Base-by-base conservation (phyloP, 441 rosid species). In the Populus hybrid region DNA sequence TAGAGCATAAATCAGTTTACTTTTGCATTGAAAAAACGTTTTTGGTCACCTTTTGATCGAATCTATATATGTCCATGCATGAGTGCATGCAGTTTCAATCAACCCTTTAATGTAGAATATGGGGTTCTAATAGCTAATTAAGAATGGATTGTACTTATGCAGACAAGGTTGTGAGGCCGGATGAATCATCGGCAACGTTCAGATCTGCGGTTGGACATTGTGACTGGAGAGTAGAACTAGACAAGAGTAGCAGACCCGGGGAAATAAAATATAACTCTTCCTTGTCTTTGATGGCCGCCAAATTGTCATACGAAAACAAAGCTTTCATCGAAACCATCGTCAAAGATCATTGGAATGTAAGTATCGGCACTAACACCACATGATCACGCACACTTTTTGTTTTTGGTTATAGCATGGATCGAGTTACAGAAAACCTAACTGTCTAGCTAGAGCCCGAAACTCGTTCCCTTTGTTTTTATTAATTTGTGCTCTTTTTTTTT, bases 201-300 rank as follows among this genome's bases (percentile, higher is more conserved):
- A 73, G 74, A 61, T 91, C 97, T 5, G 1, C 82, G 59, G 23
- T 69, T 11, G 93, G 86, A 70, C 68, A 79, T 63, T 11, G 81
- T 26, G 94, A 93, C 84, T 24, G 24, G 53, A 82, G 94, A 79
- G 64, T 90, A 36, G 93, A 86, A 8, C 67, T 92, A 42, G 90
- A 88, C 71, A 30, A 14, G 67, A 82, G 61, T 24, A 24, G 26
- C 26, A 24, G 26, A 24, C 26, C 26, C 26, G 26, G 26, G 26
- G 26, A 24, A 24, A 57, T 34, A 35, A 85, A 82, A 73, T 93
- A 93, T 75, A 85, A 82, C 65, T 78, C 88, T 34, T 77, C 77
- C 32, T 77, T 93, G 84, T 86, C 93, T 64, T 77, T 87, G 40
- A 93, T 93, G 97, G 94, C 97, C 21, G 80, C 95, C 21, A 93